Evolutionary conservation across 495 filamentous ascomycete species (phyloP).

Genomic region (Hypoxylon subgilvum): DNA sequence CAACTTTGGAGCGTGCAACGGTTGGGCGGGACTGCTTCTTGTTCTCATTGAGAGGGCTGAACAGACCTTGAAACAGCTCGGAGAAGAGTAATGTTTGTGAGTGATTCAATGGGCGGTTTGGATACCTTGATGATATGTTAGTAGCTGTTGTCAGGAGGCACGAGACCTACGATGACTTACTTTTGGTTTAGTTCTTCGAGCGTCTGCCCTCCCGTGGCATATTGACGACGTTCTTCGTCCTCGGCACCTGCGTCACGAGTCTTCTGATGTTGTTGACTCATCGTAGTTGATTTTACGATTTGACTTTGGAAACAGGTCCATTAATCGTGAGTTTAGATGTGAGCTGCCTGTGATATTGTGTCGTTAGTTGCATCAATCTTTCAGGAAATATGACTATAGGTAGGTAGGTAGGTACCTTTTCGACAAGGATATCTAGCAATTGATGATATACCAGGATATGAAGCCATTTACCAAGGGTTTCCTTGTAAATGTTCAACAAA

Average conservation of each 20-base stretch:
- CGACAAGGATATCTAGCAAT: too few species aligned
- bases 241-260: conserved; percentile 59
- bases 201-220: conserved; percentile 50
- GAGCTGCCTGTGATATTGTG: neutral
- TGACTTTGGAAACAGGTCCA: neutral
- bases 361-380: neutral
- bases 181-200: conserved; percentile 68
- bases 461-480: too few species aligned
- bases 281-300: conserved; percentile 6
- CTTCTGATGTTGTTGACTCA: conserved; percentile 35
- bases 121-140: conserved; percentile 65
- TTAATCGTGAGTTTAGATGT: neutral
- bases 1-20: conserved; percentile 57
- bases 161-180: conserved; percentile 50
- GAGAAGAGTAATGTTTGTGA: conserved; percentile 82
- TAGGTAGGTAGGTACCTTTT: too few species aligned
- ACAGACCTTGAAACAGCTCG: conserved; percentile 75
- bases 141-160: conserved; percentile 5
- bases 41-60: conserved; percentile 84
- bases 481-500: too few species aligned
- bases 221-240: conserved; percentile 57
- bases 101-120: conserved; percentile 81
- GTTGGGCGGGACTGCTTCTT: conserved; percentile 72
- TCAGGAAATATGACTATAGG: neutral
- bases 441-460: too few species aligned